Evolutionary conservation across 352 stramenopile species (phyloP).

Genomic region (Pythium oligandrum): DNA sequence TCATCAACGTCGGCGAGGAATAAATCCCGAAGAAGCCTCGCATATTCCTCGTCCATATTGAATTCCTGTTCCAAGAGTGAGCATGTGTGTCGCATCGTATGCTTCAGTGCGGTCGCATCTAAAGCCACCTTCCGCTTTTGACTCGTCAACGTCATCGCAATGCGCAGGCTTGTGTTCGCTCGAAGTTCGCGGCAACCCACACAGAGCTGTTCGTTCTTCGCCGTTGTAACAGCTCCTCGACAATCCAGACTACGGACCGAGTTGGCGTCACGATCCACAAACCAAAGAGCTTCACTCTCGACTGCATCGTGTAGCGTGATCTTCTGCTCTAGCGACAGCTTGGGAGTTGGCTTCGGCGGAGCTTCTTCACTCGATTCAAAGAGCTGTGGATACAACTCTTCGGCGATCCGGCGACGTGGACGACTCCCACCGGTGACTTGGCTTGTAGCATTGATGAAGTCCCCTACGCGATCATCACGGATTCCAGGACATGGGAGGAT

Average conservation of each 20-base stretch:
- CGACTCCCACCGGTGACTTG: constrained; percentile 64
- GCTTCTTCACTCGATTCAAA: constrained; percentile 16
- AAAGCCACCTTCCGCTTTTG: no score
- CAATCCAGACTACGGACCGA: constrained; percentile 71
- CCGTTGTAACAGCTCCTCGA: constrained; percentile 33
- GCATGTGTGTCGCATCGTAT: no score
- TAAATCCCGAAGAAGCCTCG: constrained; percentile 13
- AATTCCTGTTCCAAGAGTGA: no score
- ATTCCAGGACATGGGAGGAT: constrained; percentile 64
- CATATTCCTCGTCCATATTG: constrained; percentile 14
- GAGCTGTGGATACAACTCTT: constrained; percentile 67
- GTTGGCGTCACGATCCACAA: constrained; percentile 72
- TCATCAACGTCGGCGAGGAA: constrained; percentile 19
- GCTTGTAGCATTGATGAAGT: constrained; percentile 48
- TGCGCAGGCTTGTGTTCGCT: constrained; percentile 47
- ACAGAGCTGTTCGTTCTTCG: constrained; percentile 39
- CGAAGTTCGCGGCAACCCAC: constrained; percentile 38
- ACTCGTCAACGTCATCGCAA: constrained; percentile 11
- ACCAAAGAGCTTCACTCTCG: constrained; percentile 69
- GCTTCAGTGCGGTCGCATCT: no score
- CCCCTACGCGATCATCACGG: constrained; percentile 43
- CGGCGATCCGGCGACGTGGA: constrained; percentile 54
- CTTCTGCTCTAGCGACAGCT: constrained; percentile 30
- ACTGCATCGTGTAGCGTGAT: constrained; percentile 68
- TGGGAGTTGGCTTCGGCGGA: constrained; percentile 12